Evolutionary conservation across 495 filamentous ascomycete species (phyloP), one percentile per base, ranked within the genome.

Genomic region (Cercophora sp.): DNA sequence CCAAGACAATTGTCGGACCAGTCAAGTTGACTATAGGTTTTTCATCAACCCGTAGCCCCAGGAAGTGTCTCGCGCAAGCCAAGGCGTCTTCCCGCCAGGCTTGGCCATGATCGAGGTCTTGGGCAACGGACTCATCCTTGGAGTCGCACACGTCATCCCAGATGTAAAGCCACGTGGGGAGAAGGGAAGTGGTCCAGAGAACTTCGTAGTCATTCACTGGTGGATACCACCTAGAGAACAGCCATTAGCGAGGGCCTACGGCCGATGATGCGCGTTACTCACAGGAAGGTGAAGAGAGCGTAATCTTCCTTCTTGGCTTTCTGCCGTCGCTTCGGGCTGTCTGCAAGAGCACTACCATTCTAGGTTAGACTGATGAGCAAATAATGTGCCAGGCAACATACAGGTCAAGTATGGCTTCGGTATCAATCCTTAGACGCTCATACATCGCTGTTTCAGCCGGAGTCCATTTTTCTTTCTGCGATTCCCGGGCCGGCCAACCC

Each of bases 61-160:
- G 18, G 8, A 2, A 41, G 15, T n/a, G 44, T 32, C 25, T 34
- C 24, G 24, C n/a, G n/a, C n/a, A n/a, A n/a, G n/a, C n/a, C n/a
- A n/a, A n/a, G n/a, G n/a, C n/a, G n/a, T n/a, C n/a, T n/a, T n/a
- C 13, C 9, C 44, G 44, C 8, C 16, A 47, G 3, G 8, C 44
- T 16, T 18, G 34, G 27, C 19, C 44, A 4, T 1, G 15, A 3
- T 19, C 16, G 18, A 32, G 34, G 27, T 47, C 27, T 8, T 47
- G 44, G 2, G 24, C 24, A 18, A 47, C 25, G 15, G 5, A 18
- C 0, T 24, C 27, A 18, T 27, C 44, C 18, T 47, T 47, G 27
- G 44, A 47, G 26, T 47, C 44, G 27, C 16, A 16, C 8, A 32
- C 22, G 44, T 47, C 44, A 8, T 47, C 44, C 27, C 27, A 47